A percentile compares a stretch with the other conserved stretches of the same genome.
Conservation (phyloP, 306 rosid genomes). For the Medicago arabica region DNA sequence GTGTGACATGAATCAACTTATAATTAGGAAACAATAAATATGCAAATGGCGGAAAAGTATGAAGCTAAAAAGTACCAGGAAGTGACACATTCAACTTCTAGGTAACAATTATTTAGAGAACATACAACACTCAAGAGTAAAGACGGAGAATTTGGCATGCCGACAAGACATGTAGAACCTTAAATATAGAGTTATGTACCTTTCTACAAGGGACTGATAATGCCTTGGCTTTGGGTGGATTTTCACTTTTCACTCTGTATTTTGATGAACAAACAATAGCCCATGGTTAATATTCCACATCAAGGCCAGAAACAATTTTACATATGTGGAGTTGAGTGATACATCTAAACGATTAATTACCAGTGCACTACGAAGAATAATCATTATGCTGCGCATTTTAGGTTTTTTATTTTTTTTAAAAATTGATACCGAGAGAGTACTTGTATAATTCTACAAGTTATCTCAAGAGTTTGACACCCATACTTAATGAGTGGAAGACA, state of each 20-base stretch:
- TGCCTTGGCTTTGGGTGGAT: conserved; percentile 54
- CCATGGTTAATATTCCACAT: neutral
- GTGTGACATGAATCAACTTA: neutral
- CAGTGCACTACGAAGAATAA: neutral
- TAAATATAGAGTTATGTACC: conserved; percentile 49
- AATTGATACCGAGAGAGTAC: too few species aligned
- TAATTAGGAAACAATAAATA: conserved; percentile 5
- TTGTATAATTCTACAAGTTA: too few species aligned
- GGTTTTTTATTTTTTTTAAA: too few species aligned
- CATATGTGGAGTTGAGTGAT: neutral
- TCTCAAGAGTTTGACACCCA: too few species aligned
- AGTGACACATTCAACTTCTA: conserved; percentile 18
- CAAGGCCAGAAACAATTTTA: neutral
- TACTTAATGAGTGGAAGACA: too few species aligned
- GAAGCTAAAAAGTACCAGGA: neutral
- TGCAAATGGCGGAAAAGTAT: neutral
- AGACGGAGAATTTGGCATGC: neutral
- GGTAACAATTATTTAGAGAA: conserved; percentile 15
- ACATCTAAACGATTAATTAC: neutral
- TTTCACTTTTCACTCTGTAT: conserved; percentile 46
- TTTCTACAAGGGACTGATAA: conserved; percentile 56
- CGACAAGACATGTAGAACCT: conserved; percentile 20
- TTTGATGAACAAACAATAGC: conserved; percentile 15
- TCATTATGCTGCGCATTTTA: neutral
- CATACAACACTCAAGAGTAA: conserved; percentile 8